A percentile compares a stretch with the other conserved stretches of the same genome.
These are phyloP conservation scores for Paramecium biaurelia DNA, from an alignment of 73 alveolate species.

Conservation along the genomic window DNA sequence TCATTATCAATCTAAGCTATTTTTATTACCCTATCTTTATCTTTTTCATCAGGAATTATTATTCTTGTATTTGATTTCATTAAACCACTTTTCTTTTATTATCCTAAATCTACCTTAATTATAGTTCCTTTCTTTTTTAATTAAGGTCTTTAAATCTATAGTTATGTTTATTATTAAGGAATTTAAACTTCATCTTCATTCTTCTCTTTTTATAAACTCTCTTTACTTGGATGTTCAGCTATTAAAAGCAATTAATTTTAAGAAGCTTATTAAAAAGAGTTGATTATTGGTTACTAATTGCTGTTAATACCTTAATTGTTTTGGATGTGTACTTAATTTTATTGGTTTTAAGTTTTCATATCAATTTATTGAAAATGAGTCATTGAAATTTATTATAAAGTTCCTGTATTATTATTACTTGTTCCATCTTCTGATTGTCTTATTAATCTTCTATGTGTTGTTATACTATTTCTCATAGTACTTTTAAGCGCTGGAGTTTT, in stretches of 20 bases:
- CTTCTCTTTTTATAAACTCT: not conserved
- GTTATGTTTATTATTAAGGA: not conserved
- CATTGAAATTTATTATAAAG: not conserved
- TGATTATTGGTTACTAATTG: not conserved
- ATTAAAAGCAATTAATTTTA: not conserved
- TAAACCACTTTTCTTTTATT: not conserved
- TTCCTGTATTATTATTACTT: not conserved
- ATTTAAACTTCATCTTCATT: not conserved
- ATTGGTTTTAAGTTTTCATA: not conserved
- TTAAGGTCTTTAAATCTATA: not conserved
- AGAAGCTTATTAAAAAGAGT: not conserved
- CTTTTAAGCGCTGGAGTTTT: not conserved
- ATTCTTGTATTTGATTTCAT: conserved; percentile 1
- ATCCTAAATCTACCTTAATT: not conserved
- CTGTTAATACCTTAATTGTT: not conserved
- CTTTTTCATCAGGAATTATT: not conserved
- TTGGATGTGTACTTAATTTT: not conserved
- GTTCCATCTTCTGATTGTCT: not conserved
- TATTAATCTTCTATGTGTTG: not conserved
- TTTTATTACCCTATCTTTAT: not conserved
- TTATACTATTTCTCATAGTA: conserved; percentile 13
- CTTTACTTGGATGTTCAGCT: not conserved
- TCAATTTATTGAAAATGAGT: not conserved
- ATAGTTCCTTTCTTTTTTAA: not conserved
- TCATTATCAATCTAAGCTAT: not conserved